phyloP scores from a whole-genome alignment of 164 flowering plant species.

The Liriodendron chinense region DNA sequence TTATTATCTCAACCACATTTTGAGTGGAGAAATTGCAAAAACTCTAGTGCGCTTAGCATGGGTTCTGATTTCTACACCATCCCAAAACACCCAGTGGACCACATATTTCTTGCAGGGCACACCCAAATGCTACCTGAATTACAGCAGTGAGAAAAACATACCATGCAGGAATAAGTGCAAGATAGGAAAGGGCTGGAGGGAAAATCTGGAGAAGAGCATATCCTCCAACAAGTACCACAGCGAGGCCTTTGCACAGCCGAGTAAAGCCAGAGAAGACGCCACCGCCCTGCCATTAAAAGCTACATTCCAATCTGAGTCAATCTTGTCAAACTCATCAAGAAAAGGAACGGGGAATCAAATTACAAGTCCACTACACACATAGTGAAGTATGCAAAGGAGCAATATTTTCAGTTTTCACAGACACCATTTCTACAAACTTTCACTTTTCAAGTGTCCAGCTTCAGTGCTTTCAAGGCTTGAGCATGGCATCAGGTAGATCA shows the following conservation, averaged over 20 bases:
- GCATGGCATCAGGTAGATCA: too few species aligned
- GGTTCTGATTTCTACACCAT: neutral
- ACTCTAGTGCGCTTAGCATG: neutral
- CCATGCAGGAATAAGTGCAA: constrained; percentile 95
- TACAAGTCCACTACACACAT: too few species aligned
- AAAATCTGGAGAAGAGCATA: constrained; percentile 66
- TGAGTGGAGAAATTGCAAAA: neutral
- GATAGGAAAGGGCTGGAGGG: constrained; percentile 63
- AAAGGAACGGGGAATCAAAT: constrained; percentile 26
- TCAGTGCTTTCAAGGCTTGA: too few species aligned
- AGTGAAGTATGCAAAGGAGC: too few species aligned
- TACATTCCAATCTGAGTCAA: constrained; percentile 24
- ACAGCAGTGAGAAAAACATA: constrained; percentile 15
- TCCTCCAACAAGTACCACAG: constrained; percentile 67
- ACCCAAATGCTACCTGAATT: too few species aligned
- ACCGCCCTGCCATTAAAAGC: constrained; percentile 40
- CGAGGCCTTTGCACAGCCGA: constrained; percentile 82
- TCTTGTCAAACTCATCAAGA: too few species aligned
- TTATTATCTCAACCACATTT: too few species aligned
- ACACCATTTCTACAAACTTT: too few species aligned
- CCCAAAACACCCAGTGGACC: neutral
- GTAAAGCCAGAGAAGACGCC: constrained; percentile 63
- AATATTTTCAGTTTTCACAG: too few species aligned
- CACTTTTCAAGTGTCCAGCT: too few species aligned
- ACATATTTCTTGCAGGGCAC: too few species aligned